phyloP scores from a whole-genome alignment of 2,329 filamentous ascomycete genomes.

The Epichloe festucae region DNA sequence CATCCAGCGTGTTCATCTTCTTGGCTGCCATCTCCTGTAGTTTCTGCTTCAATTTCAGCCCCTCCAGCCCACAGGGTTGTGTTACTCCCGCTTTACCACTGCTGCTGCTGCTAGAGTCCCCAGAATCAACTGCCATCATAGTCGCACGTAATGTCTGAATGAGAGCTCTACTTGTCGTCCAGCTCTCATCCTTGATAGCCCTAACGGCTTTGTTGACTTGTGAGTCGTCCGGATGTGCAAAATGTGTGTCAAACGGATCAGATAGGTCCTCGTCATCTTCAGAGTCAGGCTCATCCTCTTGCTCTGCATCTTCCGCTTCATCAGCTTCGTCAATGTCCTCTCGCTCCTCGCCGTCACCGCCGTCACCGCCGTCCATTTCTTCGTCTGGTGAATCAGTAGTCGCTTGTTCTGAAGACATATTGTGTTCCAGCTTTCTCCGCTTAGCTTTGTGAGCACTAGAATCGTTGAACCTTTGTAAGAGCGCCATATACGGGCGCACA shows the following conservation, averaged over 20 bases:
- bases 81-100: constrained; percentile 16
- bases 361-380: constrained; percentile 19
- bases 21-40: constrained; percentile 42
- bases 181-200: constrained; percentile 35
- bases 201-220: constrained; percentile 41
- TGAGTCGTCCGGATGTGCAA: constrained; percentile 52
- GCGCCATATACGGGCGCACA: constrained; percentile 40
- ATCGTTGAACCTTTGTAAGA: constrained; percentile 44
- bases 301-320: constrained; percentile 10
- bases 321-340: constrained; percentile 15
- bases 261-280: constrained; percentile 38
- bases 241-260: constrained; percentile 75
- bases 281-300: constrained; percentile 21
- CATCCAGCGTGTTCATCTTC: constrained; percentile 43
- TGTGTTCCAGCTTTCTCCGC: constrained; percentile 41
- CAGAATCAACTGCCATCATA: constrained; percentile 31
- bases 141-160: constrained; percentile 35
- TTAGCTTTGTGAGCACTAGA: constrained; percentile 35
- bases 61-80: constrained; percentile 42
- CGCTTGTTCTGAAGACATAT: constrained; percentile 10
- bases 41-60: constrained; percentile 47
- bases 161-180: constrained; percentile 34
- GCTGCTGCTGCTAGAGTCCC: constrained; percentile 5
- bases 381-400: constrained; percentile 7
- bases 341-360: constrained; percentile 26